Evolutionary conservation across 1,139 yeast species (phyloP), one percentile per base, ranked within the genome.

Genomic region (Sporopachydermia cereana): DNA sequence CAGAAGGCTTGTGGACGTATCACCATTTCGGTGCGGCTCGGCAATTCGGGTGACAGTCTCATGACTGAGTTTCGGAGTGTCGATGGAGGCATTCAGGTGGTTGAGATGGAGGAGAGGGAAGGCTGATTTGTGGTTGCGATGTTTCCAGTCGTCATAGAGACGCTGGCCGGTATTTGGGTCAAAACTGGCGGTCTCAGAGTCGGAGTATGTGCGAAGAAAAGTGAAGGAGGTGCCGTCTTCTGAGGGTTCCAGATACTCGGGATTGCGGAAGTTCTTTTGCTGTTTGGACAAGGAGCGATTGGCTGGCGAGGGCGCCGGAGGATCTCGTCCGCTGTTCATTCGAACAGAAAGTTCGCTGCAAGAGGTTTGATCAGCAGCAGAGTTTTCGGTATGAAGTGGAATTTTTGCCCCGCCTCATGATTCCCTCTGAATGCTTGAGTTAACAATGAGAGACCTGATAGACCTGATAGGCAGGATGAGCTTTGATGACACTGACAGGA

Each of bases 111-210:
- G 14, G 23, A 24, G 4, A 48, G 34, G 45, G 59, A 61, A 3
- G 71, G 67, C 18, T 7, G 39, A 34, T 16, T 34, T 34, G 17
- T 34, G 39, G 17, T 34, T 34, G 46, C 77, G 58, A 46, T 71
- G 70, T 36, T 62, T 61, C 23, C 73, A 76, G 54, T 73, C 79
- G 52, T 71, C 74, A 51, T 55, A 71, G 47, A 72, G 57, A 45
- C 78, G 56, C 49, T 70, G 72, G 12, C 79, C 79, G 3, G 75
- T 70, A 44, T 68, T 62, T 44, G 60, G 63, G 53, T 72, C 74
- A 53, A 73, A 74, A 51, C 73, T 73, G 49, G 68, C 69, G 41
- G 72, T 70, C 49, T 74, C 78, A 3, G 72, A 67, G 52, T 74
- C 79, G 2, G 78, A 74, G 52, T 68, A 73, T 2, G 73, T 69